A percentile compares a stretch with the other conserved stretches of the same genome.
These are phyloP conservation scores for Candolleomyces aberdarensis DNA, from an alignment of 768 basidiomycete species.

Conservation along the genomic window DNA sequence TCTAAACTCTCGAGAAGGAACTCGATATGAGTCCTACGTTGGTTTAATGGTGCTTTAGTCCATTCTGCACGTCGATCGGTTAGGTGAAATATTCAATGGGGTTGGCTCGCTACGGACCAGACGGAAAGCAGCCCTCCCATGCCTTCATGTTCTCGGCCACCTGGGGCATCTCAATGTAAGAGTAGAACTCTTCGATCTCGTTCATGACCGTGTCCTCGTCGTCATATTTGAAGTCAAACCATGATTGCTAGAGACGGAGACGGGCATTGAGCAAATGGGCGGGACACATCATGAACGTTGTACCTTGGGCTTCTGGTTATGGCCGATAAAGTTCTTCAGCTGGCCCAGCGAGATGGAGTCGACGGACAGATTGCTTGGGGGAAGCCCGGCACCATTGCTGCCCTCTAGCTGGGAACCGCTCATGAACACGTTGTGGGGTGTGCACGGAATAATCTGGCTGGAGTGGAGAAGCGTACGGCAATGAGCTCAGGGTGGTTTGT, in stretches of 20 bases:
- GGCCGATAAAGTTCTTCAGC: conserved; percentile 67
- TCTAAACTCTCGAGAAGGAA: conserved; percentile 84
- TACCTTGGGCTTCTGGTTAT: conserved; percentile 76
- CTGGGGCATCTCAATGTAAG: conserved; percentile 93
- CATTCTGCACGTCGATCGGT: conserved; percentile 49
- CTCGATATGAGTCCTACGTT: conserved; percentile 73
- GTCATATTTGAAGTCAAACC: conserved; percentile 91
- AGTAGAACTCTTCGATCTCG: conserved; percentile 97
- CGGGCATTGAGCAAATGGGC: neutral
- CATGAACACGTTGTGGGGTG: neutral
- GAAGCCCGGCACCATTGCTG: conserved; percentile 8
- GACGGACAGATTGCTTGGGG: conserved; percentile 34
- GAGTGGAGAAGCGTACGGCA: neutral
- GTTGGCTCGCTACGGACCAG: conserved; percentile 46
- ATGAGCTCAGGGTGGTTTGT: neutral
- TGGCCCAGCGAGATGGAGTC: conserved; percentile 83
- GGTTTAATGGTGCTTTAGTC: conserved; percentile 61
- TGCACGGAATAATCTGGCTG: neutral
- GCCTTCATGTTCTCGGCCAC: conserved; percentile 83
- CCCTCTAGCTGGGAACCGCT: conserved; percentile 1
- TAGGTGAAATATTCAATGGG: conserved; percentile 1
- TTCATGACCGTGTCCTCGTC: conserved; percentile 95
- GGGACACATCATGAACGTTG: conserved; percentile 9
- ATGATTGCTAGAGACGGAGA: conserved; percentile 59
- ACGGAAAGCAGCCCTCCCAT: conserved; percentile 80